These are phyloP conservation scores for Centella asiatica DNA, from an alignment of 129 eudicot species.

Conservation along the genomic window DNA sequence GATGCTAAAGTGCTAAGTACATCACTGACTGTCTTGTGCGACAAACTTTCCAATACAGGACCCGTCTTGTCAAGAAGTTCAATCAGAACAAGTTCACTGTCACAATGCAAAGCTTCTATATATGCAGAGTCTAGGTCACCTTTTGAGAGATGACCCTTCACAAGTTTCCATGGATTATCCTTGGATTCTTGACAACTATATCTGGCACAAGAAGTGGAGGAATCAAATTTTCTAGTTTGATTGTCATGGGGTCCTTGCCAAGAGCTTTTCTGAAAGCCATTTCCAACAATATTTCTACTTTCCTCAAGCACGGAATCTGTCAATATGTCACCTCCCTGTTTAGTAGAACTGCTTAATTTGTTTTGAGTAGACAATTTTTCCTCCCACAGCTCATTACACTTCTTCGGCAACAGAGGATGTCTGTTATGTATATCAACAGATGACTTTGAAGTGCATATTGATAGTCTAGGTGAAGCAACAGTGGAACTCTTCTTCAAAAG, in stretches of 20 bases:
- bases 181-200: slow-evolving; percentile 27
- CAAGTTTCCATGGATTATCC: slow-evolving; percentile 40
- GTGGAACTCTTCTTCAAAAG: slow-evolving; percentile 41
- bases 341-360: slow-evolving; percentile 28
- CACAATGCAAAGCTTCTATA: slow-evolving; percentile 61
- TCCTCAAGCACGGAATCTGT: slow-evolving; percentile 28
- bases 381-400: slow-evolving; percentile 44
- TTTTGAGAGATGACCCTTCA: slow-evolving; percentile 45
- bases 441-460: slow-evolving; percentile 65
- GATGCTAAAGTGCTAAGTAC: slow-evolving; percentile 57
- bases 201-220: slow-evolving; percentile 26
- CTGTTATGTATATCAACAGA: slow-evolving; percentile 48
- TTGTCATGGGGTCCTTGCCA: slow-evolving; percentile 25
- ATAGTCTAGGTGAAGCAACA: slow-evolving; percentile 66
- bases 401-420: slow-evolving; percentile 36
- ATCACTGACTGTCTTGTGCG: slow-evolving; percentile 48
- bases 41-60: slow-evolving; percentile 69
- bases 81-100: slow-evolving; percentile 55
- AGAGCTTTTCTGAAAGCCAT: slow-evolving; percentile 22
- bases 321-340: slow-evolving; percentile 30
- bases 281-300: slow-evolving; percentile 32
- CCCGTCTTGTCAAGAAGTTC: slow-evolving; percentile 90
- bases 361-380: slow-evolving; percentile 31
- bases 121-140: slow-evolving; percentile 82
- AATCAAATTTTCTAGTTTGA: slow-evolving; percentile 33